Evolutionary conservation across 371 early-diverging fungal species (phyloP).

Genomic region (Mucor mucedo): DNA sequence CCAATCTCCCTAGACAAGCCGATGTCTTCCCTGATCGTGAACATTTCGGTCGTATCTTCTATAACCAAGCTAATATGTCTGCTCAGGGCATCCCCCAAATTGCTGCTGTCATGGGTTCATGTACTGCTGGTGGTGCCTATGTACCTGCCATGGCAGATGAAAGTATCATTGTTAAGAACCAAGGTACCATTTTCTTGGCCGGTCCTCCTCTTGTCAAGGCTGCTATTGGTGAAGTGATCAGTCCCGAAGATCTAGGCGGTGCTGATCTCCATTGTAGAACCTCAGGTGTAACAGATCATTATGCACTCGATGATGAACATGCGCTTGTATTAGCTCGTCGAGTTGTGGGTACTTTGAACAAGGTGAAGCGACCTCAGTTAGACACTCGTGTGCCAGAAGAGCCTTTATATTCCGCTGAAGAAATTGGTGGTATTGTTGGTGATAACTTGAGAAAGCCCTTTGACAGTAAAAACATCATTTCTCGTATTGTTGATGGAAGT

Average conservation of each 20-base stretch:
- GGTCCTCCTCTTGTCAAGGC: conserved; percentile 98
- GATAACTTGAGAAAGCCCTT: conserved; percentile 92
- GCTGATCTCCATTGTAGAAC: conserved; percentile 96
- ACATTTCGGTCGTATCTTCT: conserved; percentile 98
- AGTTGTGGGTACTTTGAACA: conserved; percentile 87
- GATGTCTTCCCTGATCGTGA: conserved; percentile 98
- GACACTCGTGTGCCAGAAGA: conserved; percentile 66
- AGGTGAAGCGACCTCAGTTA: conserved; percentile 66
- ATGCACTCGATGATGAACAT: conserved; percentile 91
- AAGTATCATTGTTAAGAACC: conserved; percentile 93
- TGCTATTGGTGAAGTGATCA: conserved; percentile 95
- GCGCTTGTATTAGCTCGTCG: conserved; percentile 89
- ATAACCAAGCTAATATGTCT: conserved; percentile 92
- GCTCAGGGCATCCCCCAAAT: conserved; percentile 91
- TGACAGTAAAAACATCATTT: conserved; percentile 93
- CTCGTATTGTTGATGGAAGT: conserved; percentile 95
- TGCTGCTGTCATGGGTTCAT: conserved; percentile 96
- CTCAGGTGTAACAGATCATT: conserved; percentile 96
- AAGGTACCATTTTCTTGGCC: conserved; percentile 97
- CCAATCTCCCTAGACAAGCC: conserved; percentile 93
- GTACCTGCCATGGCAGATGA: conserved; percentile 99
- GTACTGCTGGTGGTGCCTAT: conserved; percentile 99
- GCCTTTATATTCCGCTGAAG: conserved; percentile 84
- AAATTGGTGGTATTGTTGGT: conserved; percentile 96
- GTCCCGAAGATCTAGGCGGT: conserved; percentile 96